phyloP scores from a whole-genome alignment of 345 rosid genomes.

The Excoecaria agallocha region DNA sequence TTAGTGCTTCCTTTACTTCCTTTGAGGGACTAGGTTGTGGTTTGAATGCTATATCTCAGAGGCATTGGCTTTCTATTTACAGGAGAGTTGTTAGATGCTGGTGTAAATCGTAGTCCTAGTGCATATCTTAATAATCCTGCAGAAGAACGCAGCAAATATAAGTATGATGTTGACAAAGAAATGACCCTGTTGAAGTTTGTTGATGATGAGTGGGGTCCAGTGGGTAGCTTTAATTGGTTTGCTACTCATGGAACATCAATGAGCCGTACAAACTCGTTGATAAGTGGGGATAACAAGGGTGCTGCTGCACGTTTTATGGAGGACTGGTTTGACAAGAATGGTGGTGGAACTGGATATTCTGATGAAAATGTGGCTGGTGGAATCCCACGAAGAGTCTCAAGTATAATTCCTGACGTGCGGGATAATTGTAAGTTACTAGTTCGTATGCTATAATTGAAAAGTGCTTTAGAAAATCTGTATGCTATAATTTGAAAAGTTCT shows the following conservation, averaged over 20 bases:
- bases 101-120: constrained; percentile 96
- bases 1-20: neutral
- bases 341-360: constrained; percentile 30
- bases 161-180: constrained; percentile 80
- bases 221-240: constrained; percentile 98
- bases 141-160: constrained; percentile 68
- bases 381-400: constrained; percentile 73
- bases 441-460: neutral
- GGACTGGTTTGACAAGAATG: constrained; percentile 76
- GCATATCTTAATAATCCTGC: constrained; percentile 89
- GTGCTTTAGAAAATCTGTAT: neutral
- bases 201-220: constrained; percentile 85
- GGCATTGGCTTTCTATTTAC: constrained; percentile 27
- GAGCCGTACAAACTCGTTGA: constrained; percentile 91
- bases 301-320: constrained; percentile 97
- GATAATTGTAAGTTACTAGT: constrained; percentile 43
- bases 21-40: neutral
- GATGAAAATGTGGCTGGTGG: constrained; percentile 40
- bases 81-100: constrained; percentile 92
- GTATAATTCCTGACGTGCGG: constrained; percentile 43
- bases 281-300: constrained; percentile 99
- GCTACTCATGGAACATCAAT: constrained; percentile 99
- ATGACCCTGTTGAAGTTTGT: constrained; percentile 97
- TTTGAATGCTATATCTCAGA: constrained; percentile 4
- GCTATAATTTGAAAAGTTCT: neutral